Conservation (phyloP, 2,329 filamentous ascomycete species). For the Echinosphaeria canescens region DNA sequence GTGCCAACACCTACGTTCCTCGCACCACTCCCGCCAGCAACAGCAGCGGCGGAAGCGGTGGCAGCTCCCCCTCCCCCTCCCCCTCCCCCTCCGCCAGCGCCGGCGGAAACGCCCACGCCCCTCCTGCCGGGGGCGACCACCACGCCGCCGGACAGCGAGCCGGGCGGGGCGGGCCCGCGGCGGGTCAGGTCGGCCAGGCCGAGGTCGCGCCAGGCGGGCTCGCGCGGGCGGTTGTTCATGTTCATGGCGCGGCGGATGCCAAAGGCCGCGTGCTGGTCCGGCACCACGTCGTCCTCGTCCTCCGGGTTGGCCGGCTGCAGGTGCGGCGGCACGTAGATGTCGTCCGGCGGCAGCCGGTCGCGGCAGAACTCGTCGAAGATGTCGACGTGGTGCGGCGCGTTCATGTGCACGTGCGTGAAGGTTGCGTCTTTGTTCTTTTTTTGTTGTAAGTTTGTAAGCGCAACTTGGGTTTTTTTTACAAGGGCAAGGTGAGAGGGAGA, state of each 20-base stretch:
- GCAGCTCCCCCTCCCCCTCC: no score
- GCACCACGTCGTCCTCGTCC: conserved; percentile 75
- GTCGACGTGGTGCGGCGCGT: conserved; percentile 48
- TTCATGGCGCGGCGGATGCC: conserved; percentile 68
- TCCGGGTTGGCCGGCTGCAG: conserved; percentile 71
- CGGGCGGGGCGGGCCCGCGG: conserved; percentile 33
- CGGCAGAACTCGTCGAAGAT: conserved; percentile 60
- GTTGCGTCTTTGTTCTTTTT: conserved; percentile 49
- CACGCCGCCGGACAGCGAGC: no score
- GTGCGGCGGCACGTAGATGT: conserved; percentile 62
- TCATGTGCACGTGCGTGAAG: conserved; percentile 59
- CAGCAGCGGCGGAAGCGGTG: no score
- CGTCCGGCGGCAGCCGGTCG: conserved; percentile 50
- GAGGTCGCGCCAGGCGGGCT: conserved; percentile 61
- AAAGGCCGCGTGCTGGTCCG: conserved; percentile 74
- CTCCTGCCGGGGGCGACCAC: no score
- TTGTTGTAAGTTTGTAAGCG: no score
- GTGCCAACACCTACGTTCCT: no score
- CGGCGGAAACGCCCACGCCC: no score
- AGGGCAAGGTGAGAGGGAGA: no score
- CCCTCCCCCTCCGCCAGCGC: no score
- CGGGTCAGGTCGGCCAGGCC: conserved; percentile 51
- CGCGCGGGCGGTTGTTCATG: conserved; percentile 23
- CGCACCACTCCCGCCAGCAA: no score
- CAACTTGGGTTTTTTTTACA: no score